Base-by-base conservation (phyloP, 441 rosid species). In the Mallotus repandus region DNA sequence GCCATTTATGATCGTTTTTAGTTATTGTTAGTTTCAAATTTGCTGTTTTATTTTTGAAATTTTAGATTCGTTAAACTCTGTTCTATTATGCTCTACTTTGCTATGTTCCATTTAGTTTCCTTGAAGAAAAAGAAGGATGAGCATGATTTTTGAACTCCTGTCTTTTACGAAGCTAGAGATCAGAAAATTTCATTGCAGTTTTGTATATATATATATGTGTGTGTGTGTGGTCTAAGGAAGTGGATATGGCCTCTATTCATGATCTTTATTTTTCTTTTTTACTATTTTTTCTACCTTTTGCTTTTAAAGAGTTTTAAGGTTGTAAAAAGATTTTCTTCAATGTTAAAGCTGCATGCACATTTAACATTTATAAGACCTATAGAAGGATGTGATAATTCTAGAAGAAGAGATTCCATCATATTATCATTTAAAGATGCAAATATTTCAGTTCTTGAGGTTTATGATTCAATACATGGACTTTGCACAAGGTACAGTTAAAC, bases 391-490 rank as follows among this genome's bases (percentile, higher is more conserved):
- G 88, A 81, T 80, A 81, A 84, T 78, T 86, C 91, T 43, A 89
- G 84, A 82, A 85, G 89, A 66, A 93, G 97, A 83, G 98, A 92
- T 82, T 93, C 96, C 0, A 85, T 96, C 63, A 79, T 93, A 71
- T 68, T 96, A 76, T 86, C 97, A 3, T 92, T 96, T 71, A 89
- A 84, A 59, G 98, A 92, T 71, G 94, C 98, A 1, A 96, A 91
- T 77, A 86, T 92, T 74, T 90, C 97, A 1, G 87, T 93, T 79
- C 79, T 93, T 69, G 98, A 96, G 85, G 92, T 90, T 82, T 97
- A 96, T 81, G 99, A 96, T 85, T 93, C 99, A 4, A 80, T 86
- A 54, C 94, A 93, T 61, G 91, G 89, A 55, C 97, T 93, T 71
- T 84, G 88, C 49, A 91, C 89, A 71, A 92, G 82, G 96, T 93